Percentiles rank a stretch among this genome's conserved stretches.
phyloP scores from a whole-genome alignment of 257 asterid genomes.

The Gentiana dahurica region DNA sequence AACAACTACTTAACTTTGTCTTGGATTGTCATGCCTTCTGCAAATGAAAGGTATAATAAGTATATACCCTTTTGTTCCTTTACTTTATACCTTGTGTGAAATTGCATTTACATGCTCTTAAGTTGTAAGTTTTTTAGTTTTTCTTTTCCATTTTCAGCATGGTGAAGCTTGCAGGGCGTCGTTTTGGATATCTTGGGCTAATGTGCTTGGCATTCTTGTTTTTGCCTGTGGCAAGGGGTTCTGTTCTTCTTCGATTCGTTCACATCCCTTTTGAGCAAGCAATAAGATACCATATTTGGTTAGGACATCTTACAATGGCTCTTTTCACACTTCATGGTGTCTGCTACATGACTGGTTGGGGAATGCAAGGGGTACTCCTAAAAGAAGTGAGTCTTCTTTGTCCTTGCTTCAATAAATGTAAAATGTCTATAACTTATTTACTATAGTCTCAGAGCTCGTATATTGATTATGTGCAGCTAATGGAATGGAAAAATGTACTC shows the following conservation, averaged over 20 bases:
- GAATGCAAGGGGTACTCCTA: slow-evolving; percentile 37
- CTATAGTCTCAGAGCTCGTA: no score
- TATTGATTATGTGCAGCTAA: slow-evolving; percentile 32
- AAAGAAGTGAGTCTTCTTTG: slow-evolving; percentile 27
- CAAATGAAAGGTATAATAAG: slow-evolving; percentile 28
- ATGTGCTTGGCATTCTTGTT: slow-evolving; percentile 63
- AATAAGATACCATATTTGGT: slow-evolving; percentile 80
- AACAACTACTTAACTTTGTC: slow-evolving; percentile 22
- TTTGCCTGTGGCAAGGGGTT: slow-evolving; percentile 72
- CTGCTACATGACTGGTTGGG: slow-evolving; percentile 46
- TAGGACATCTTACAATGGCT: slow-evolving; percentile 82
- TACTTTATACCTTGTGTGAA: no score
- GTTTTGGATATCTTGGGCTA: slow-evolving; percentile 56
- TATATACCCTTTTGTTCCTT: no score
- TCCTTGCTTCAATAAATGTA: no score
- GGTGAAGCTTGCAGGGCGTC: slow-evolving; percentile 53
- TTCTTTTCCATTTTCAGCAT: slow-evolving; percentile 37
- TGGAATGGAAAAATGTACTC: slow-evolving; percentile 35
- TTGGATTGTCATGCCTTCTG: slow-evolving; percentile 17
- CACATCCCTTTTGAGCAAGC: slow-evolving; percentile 91
- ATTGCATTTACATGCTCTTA: not conserved
- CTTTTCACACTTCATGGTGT: slow-evolving; percentile 77
- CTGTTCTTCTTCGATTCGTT: slow-evolving; percentile 60
- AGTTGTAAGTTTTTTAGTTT: not conserved
- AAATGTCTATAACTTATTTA: no score